Conservation (phyloP, 2,329 filamentous ascomycete genomes). For the Passalora sequoiae region DNA sequence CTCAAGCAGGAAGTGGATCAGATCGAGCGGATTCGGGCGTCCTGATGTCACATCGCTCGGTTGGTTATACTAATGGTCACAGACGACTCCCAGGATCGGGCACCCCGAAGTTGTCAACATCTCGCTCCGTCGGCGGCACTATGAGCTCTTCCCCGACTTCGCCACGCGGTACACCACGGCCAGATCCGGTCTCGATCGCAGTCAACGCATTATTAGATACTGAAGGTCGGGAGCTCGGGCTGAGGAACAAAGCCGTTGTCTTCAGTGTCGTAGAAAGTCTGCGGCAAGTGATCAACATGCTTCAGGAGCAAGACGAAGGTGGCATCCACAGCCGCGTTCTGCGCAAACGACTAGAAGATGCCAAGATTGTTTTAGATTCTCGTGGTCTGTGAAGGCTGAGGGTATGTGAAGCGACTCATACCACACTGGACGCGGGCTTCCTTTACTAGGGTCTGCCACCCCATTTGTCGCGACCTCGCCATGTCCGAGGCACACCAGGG, state of each 20-base stretch:
- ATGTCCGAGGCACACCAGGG: too few relatives aligned
- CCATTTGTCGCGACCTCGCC: too few relatives aligned
- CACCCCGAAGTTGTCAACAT: constrained; percentile 4
- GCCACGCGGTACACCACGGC: constrained; percentile 27
- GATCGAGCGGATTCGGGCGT: constrained; percentile 33
- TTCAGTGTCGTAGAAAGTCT: constrained; percentile 50
- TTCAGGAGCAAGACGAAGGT: constrained; percentile 47
- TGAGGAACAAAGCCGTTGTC: constrained; percentile 52
- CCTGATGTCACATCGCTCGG: constrained; percentile 26
- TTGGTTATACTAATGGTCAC: constrained; percentile 18
- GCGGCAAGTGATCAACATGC: constrained; percentile 48
- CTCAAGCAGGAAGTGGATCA: constrained; percentile 18
- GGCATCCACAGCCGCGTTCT: constrained; percentile 58
- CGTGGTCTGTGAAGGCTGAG: too few relatives aligned
- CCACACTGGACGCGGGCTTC: neutral
- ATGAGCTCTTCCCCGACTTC: constrained; percentile 13
- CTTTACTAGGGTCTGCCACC: too few relatives aligned
- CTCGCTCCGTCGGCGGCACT: constrained; percentile 2
- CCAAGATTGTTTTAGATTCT: constrained; percentile 67
- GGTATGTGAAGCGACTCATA: neutral
- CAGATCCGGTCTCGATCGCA: constrained; percentile 35
- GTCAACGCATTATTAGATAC: constrained; percentile 40
- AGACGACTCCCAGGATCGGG: constrained; percentile 24
- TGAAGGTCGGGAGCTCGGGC: constrained; percentile 39
- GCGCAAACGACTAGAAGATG: constrained; percentile 68